Percentiles rank a stretch among this genome's conserved stretches.
Evolutionary conservation across 2,329 filamentous ascomycete genomes (phyloP).

Genomic region (Aphanoascus verrucosus): DNA sequence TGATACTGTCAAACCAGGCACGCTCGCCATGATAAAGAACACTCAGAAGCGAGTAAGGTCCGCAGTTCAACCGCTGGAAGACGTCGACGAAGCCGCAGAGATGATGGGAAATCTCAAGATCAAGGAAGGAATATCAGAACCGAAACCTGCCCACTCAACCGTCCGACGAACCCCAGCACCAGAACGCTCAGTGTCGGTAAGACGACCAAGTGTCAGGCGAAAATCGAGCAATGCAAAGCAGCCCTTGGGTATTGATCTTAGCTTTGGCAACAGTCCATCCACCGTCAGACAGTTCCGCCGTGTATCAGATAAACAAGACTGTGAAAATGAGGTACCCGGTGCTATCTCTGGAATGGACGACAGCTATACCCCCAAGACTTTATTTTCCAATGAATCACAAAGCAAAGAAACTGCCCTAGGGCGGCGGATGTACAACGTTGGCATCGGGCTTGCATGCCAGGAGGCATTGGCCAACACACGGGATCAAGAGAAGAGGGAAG

Average conservation of each 20-base stretch:
- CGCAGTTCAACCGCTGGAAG: slow-evolving; percentile 27
- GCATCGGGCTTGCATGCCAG: slow-evolving; percentile 70
- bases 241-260: slow-evolving; percentile 79
- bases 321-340: slow-evolving; percentile 20
- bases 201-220: slow-evolving; percentile 32
- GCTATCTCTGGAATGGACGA: slow-evolving; percentile 28
- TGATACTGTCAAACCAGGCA: slow-evolving; percentile 71
- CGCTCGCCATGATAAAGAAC: slow-evolving; percentile 48
- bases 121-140: slow-evolving; percentile 36
- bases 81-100: slow-evolving; percentile 29
- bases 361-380: slow-evolving; percentile 30
- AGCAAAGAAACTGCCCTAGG: slow-evolving; percentile 78
- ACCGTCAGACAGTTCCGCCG: slow-evolving; percentile 86
- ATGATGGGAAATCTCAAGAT: slow-evolving; percentile 33
- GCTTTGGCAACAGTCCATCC: slow-evolving; percentile 84
- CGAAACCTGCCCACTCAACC: slow-evolving; percentile 49
- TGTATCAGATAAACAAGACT: slow-evolving; percentile 58
- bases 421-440: slow-evolving; percentile 67
- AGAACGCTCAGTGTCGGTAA: slow-evolving; percentile 33
- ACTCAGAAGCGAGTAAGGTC: slow-evolving; percentile 40
- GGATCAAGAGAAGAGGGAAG: slow-evolving; percentile 63
- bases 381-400: slow-evolving; percentile 21
- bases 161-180: slow-evolving; percentile 41
- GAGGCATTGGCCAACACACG: slow-evolving; percentile 75
- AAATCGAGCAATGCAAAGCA: slow-evolving; percentile 51